Evolutionary conservation across 2,329 filamentous ascomycete species (phyloP), one percentile per base, ranked within the genome.

Genomic region (Claviceps maximensis): DNA sequence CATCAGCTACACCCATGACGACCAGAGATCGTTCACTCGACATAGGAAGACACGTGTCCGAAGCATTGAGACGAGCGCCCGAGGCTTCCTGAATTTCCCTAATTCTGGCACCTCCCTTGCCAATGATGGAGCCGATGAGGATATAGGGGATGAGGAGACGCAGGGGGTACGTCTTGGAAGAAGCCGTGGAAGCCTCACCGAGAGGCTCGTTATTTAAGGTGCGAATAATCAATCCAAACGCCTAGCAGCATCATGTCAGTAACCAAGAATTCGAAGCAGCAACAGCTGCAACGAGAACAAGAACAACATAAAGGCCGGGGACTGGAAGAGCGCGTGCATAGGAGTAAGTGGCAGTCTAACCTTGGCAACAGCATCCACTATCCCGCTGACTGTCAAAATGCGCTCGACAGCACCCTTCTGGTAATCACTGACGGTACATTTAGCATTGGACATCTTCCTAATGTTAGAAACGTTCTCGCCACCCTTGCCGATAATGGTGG

Each of bases 401-500:
- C 93, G 88, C 75, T 98, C 93, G 36, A 97, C 90, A 53, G 93
- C 93, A 59, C 93, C 93, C 65, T 95, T 89, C 61, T 94, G 87
- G 65, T 97, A 98, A 71, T 98, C 93, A 73, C 90, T 96, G 61
- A 98, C 93, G 48, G 93, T 98, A 75, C 93, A 98, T 74, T 97
- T 97, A 60, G 93, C 93, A 62, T 89, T 90, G 51, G 93, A 96
- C 72, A 95, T 78, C 67, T 88, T 89, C 60, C 93, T 84, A 65
- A 98, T 97, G 72, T 95, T 89, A 60, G 90, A 95, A 48, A 98
- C 93, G 65, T 98, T 98, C 76, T 98, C 93, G 67, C 93, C 93
- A 58, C 90, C 91, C 74, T 98, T 98, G 66, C 93, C 93, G 70
- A 98, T 98, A 60, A 96, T 89, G 49, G 93, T 98, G 41, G 93